Evolutionary conservation across 2,329 filamentous ascomycete genomes (phyloP), one percentile per base, ranked within the genome.

Genomic region (Neopestalotiopsis sp.): DNA sequence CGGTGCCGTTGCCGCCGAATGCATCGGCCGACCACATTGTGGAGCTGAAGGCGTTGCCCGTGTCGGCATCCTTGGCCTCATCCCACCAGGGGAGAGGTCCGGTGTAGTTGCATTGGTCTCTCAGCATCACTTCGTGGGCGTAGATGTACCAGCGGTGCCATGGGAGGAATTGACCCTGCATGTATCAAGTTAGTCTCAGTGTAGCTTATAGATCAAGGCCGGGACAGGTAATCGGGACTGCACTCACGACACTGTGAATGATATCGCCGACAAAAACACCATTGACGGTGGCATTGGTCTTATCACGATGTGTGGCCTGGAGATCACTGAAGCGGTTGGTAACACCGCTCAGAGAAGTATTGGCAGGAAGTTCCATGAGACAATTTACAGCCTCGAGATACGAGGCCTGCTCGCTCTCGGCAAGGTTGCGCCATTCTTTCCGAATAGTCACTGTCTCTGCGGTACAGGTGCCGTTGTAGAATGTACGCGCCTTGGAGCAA

Each of bases 1-100:
- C 74, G 3, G 69, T 71, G 2, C 78, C 78, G 66, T 78, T 71
- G 4, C 78, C 77, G 6, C 80, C 79, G 30, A 79, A 80, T 7
- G 78, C 79, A 5, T 71, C 72, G 1, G 71, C 72, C 1, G 74
- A 61, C 24, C 76, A 77, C 61, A 79, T 79, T 2, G 80, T 69
- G 2, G 73, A 72, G 12, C 49, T 38, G 5, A 59, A 68, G 20
- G 78, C 71, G 5, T 73, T 65, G 53, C 76, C 76, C 40, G 77
- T 71, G 49, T 81, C 79, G 4, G 61, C 30, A 32, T 63, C 61
- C 30, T 38, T 34, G 30, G 61, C 61, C 61, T 63, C 61, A n/a
- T 63, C 61, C 61, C 61, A 63, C 61, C 61, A 63, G 30, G 61
- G 32, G 6, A 63, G 32, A 13, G 61, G 61, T 5, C 66, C 58